phyloP scores from a whole-genome alignment of 2,329 filamentous ascomycete species.

The Neopestalotiopsis clavispora region DNA sequence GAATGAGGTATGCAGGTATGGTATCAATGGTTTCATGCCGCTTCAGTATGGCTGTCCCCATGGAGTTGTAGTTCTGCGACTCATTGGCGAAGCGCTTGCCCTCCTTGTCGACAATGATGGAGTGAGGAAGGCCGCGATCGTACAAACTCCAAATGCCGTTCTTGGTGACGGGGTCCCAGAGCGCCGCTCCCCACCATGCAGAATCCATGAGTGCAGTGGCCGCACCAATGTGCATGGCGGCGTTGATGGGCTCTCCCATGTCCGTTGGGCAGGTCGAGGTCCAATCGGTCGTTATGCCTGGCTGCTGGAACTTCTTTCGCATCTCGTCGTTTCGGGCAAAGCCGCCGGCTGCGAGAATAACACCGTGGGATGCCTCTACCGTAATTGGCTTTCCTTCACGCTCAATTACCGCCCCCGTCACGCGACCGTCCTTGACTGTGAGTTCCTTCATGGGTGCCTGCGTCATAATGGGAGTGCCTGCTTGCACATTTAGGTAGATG shows the following conservation, averaged over 20 bases:
- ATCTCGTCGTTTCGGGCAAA: constrained; percentile 38
- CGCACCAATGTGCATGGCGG: constrained; percentile 34
- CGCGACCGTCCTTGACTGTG: constrained; percentile 19
- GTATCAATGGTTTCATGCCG: constrained; percentile 17
- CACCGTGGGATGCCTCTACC: constrained; percentile 33
- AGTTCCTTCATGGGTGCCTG: constrained; percentile 18
- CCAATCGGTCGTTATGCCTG: constrained; percentile 30
- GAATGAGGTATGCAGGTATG: constrained; percentile 37
- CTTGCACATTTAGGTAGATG: background rate
- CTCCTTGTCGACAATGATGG: constrained; percentile 38
- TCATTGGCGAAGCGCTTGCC: constrained; percentile 42
- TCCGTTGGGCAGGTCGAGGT: constrained; percentile 31
- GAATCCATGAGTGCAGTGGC: constrained; percentile 37
- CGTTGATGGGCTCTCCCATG: constrained; percentile 33
- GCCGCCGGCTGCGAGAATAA: constrained; percentile 40
- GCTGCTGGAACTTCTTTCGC: constrained; percentile 30
- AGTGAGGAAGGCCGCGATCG: constrained; percentile 37
- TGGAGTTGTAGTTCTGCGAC: constrained; percentile 35
- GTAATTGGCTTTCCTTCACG: constrained; percentile 27
- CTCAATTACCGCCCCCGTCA: constrained; percentile 32
- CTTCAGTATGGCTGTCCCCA: constrained; percentile 25
- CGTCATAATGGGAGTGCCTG: background rate
- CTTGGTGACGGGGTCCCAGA: constrained; percentile 31
- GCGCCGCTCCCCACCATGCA: constrained; percentile 40
- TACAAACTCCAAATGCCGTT: constrained; percentile 29